Conservation (phyloP, 257 asterid genomes). For the Solanum clarkiae region DNA sequence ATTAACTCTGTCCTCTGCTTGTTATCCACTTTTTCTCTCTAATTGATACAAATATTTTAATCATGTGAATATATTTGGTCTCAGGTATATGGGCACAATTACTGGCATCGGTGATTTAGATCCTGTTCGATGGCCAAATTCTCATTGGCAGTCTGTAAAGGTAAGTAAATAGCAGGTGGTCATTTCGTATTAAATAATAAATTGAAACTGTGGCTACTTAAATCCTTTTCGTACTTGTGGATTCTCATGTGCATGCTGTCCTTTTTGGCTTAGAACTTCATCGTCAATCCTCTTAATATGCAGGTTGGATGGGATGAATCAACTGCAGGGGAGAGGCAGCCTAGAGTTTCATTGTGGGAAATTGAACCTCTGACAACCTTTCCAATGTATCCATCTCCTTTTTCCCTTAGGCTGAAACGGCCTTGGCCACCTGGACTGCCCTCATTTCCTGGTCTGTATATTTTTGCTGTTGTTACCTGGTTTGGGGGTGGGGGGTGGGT, state of each 20-base stretch:
- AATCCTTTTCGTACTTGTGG: neutral
- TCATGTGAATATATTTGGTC: neutral
- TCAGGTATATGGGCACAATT: slow-evolving; percentile 90
- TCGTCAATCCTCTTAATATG: neutral
- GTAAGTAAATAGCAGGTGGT: slow-evolving; percentile 13
- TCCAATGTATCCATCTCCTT: slow-evolving; percentile 91
- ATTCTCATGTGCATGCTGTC: neutral
- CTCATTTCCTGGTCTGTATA: slow-evolving; percentile 48
- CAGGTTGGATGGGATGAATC: slow-evolving; percentile 99
- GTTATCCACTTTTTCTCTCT: neutral
- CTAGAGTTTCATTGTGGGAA: slow-evolving; percentile 90
- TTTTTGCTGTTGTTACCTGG: neutral
- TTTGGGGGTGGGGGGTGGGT: too few species aligned
- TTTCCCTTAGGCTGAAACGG: slow-evolving; percentile 76
- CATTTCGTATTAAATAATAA: neutral
- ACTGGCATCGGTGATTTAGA: slow-evolving; percentile 80
- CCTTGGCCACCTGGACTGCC: slow-evolving; percentile 88
- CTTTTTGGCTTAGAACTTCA: neutral
- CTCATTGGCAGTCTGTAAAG: slow-evolving; percentile 94
- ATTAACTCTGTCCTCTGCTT: neutral
- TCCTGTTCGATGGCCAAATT: slow-evolving; percentile 84
- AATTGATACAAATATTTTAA: neutral
- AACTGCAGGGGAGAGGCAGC: slow-evolving; percentile 96
- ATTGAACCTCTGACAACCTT: slow-evolving; percentile 80
- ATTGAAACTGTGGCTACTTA: neutral